phyloP scores from a whole-genome alignment of 495 filamentous ascomycete species.

The Aspergillus hancockii region DNA sequence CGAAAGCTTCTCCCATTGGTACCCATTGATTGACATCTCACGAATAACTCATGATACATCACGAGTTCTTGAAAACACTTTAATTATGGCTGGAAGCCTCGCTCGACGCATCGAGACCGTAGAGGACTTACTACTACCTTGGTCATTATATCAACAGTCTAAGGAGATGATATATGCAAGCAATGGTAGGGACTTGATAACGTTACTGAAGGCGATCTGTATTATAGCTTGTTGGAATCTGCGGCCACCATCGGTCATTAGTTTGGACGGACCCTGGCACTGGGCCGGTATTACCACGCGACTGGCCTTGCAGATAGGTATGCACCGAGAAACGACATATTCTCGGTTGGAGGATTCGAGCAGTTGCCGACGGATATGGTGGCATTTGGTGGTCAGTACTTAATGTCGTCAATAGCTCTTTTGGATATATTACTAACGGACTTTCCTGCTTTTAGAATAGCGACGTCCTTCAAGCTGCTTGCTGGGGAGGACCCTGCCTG shows the following conservation, averaged over 20 bases:
- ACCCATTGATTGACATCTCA: slow-evolving; percentile 17
- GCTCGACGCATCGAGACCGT: slow-evolving; percentile 13
- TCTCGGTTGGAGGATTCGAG: not conserved
- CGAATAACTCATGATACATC: slow-evolving; percentile 6
- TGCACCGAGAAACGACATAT: slow-evolving; percentile 20
- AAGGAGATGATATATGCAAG: slow-evolving; percentile 19
- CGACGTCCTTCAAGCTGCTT: slow-evolving; percentile 5
- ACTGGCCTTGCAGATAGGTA: slow-evolving; percentile 18
- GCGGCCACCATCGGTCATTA: slow-evolving; percentile 9
- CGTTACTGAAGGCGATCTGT: slow-evolving; percentile 15
- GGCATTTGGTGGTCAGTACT: slow-evolving; percentile 20
- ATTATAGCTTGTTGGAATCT: slow-evolving; percentile 16
- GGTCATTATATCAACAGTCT: slow-evolving; percentile 18
- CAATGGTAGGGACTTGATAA: slow-evolving; percentile 13
- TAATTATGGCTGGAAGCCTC: slow-evolving; percentile 22
- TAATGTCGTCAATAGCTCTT: slow-evolving; percentile 1
- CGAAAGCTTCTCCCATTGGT: slow-evolving; percentile 11
- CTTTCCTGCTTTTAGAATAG: slow-evolving; percentile 13
- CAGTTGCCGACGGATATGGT: slow-evolving; percentile 17
- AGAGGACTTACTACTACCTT: slow-evolving; percentile 12
- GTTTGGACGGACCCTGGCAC: slow-evolving; percentile 23
- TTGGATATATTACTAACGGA: not conserved
- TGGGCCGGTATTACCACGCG: slow-evolving; percentile 23
- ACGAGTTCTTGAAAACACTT: slow-evolving; percentile 16
- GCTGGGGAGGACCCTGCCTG: slow-evolving; percentile 6